Evolutionary conservation across 257 asterid species (phyloP), one percentile per base, ranked within the genome.

Genomic region (Pogostemon cablin): DNA sequence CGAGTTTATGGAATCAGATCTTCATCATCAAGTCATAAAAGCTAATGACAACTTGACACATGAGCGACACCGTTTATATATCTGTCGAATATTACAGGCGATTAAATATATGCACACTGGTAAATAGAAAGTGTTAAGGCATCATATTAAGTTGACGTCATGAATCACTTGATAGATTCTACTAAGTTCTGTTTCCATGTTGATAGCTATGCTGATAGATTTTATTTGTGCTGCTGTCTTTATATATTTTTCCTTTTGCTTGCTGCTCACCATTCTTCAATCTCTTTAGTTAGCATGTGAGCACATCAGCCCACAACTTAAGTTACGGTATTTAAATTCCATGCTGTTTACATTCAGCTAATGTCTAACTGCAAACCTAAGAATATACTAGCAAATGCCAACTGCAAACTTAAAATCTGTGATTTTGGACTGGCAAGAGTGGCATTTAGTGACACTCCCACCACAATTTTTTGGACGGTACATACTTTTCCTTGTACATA

Each of bases 1-100:
- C 65, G 97, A 93, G 89, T 96, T 93, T 71, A 93, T 93, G 98
- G 98, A 93, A 75, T 93, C 98, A 44, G 98, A 93, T 73, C 98
- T 93, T 80, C 98, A 93, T 80, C 98, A 93, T 76, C 97, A 93
- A 84, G 98, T 93, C 67, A 87, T 93, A 74, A 90, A 93, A 84
- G 98, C 97, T 62, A 93, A 93, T 81, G 97, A 93, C 72, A 97
- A 93, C 82, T 83, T 93, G 89, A 90, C 98, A n/a, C 96, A 83
- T 20, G 98, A 93, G 79, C 98, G 90, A 76, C 96, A 93, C 59
- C 96, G 96, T 1, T 93, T 93, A 72, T 93, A 91, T 77, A 95
- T 93, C 54, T 93, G 91, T 80, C 98, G 91, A 85, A 93, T 93
- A 97, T 80, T 93, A 5, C 84, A 97, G 48, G 98, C 97, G 6